A percentile compares a stretch with the other conserved stretches of the same genome.
Evolutionary conservation across 2,329 filamentous ascomycete species (phyloP).

Genomic region (Penicillium sp.): DNA sequence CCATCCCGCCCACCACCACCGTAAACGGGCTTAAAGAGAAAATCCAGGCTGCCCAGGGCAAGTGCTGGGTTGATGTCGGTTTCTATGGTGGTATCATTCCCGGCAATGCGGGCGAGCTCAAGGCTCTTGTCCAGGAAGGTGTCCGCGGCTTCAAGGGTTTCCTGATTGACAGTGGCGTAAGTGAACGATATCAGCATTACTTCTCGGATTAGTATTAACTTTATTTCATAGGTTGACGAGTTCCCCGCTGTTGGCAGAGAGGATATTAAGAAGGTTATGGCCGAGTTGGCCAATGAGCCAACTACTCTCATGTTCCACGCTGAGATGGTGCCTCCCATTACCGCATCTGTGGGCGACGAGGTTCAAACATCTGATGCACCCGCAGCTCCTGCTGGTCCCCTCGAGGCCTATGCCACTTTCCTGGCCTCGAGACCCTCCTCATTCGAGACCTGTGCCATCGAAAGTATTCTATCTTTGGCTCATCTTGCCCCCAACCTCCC

Average conservation of each 20-base stretch:
- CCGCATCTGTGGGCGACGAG: constrained; percentile 74
- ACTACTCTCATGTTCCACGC: constrained; percentile 99
- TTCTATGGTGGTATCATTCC: constrained; percentile 96
- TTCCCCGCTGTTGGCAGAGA: constrained; percentile 83
- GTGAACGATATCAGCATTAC: constrained; percentile 33
- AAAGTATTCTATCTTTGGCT: constrained; percentile 79
- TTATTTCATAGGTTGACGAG: constrained; percentile 70
- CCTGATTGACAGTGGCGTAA: constrained; percentile 90
- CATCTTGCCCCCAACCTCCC: constrained; percentile 76
- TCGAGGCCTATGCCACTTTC: constrained; percentile 83
- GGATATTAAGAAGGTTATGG: constrained; percentile 79
- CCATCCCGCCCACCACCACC: constrained; percentile 93
- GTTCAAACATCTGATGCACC: constrained; percentile 69
- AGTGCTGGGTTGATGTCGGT: constrained; percentile 98
- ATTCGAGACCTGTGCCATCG: constrained; percentile 88
- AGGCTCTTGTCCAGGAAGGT: constrained; percentile 76
- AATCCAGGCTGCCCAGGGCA: constrained; percentile 73
- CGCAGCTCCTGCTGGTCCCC: constrained; percentile 66
- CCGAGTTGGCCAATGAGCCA: constrained; percentile 71
- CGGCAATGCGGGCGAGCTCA: constrained; percentile 76
- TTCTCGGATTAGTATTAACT: constrained; percentile 13
- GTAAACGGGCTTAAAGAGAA: constrained; percentile 79
- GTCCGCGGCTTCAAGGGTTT: constrained; percentile 98
- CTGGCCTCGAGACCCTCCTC: constrained; percentile 82
- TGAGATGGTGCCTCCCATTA: constrained; percentile 91